Conservation (phyloP, 768 basidiomycete species). For the Sporobolomyces pararoseus region DNA sequence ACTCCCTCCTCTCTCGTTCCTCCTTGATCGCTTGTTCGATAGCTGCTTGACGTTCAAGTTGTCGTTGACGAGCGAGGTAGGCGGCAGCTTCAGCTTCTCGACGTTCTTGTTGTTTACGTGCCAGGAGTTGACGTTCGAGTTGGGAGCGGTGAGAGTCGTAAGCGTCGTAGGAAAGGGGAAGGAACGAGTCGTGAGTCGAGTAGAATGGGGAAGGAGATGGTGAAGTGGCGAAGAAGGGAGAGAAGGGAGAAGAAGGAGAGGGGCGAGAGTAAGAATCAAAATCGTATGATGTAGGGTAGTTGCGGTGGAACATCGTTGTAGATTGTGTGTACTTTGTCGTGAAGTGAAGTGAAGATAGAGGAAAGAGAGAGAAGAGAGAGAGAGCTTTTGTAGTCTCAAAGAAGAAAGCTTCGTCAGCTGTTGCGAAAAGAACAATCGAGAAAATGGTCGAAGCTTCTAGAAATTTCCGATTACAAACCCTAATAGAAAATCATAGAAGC, state of each 20-base stretch:
- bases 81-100: constrained; percentile 19
- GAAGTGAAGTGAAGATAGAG: constrained; percentile 7
- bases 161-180: neutral
- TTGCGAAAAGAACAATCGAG: neutral
- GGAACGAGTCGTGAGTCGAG: neutral
- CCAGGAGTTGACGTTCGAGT: constrained; percentile 17
- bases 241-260: neutral
- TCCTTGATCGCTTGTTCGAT: constrained; percentile 14
- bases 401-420: neutral
- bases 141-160: neutral
- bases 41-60: constrained; percentile 5
- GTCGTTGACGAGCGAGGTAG: neutral
- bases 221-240: constrained; percentile 55
- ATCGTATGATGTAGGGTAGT: constrained; percentile 55
- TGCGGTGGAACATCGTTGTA: neutral
- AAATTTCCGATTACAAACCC: too few relatives aligned
- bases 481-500: too few relatives aligned
- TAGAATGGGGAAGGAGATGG: neutral
- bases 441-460: neutral
- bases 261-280: neutral
- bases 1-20: constrained; percentile 10
- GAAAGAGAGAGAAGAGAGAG: neutral
- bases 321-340: neutral
- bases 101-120: constrained; percentile 7
- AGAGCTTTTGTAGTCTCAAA: neutral